Conservation (phyloP, 306 rosid genomes). For the Echinosophora koreensis region DNA sequence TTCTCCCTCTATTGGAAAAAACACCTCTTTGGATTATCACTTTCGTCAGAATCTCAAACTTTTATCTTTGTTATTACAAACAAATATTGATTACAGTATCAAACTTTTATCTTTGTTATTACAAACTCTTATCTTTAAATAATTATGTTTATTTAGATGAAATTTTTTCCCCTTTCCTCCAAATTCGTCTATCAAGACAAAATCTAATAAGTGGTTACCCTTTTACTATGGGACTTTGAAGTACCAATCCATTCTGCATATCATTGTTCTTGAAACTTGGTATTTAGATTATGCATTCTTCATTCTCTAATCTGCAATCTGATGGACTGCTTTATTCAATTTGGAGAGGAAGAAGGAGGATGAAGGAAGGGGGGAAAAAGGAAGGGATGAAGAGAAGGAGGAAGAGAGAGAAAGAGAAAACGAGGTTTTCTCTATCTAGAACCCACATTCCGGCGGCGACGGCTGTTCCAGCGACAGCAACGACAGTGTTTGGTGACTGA, state of each 20-base stretch:
- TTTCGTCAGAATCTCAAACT: conserved; percentile 15
- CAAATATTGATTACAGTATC: neutral
- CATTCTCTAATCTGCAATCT: too few species aligned
- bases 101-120: neutral
- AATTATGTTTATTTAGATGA: too few species aligned
- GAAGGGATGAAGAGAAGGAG: too few species aligned
- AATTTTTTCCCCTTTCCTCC: neutral
- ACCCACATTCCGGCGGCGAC: too few species aligned
- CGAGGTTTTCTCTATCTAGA: too few species aligned
- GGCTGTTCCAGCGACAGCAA: too few species aligned
- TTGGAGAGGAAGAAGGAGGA: too few species aligned
- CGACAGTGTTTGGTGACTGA: too few species aligned
- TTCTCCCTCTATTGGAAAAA: conserved; percentile 21
- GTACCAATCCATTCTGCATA: neutral
- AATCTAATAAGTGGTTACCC: neutral
- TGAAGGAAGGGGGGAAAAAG: too few species aligned
- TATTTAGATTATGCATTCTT: neutral
- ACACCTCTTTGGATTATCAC: neutral
- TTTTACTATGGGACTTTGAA: neutral
- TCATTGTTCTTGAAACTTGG: conserved; percentile 2
- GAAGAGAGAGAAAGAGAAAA: too few species aligned
- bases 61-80: conserved; percentile 5
- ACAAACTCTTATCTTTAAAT: too few species aligned
- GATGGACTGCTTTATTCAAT: too few species aligned
- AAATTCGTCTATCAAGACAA: neutral